Base-by-base conservation (phyloP, 1,139 yeast species). In the Candida mesenterica region DNA sequence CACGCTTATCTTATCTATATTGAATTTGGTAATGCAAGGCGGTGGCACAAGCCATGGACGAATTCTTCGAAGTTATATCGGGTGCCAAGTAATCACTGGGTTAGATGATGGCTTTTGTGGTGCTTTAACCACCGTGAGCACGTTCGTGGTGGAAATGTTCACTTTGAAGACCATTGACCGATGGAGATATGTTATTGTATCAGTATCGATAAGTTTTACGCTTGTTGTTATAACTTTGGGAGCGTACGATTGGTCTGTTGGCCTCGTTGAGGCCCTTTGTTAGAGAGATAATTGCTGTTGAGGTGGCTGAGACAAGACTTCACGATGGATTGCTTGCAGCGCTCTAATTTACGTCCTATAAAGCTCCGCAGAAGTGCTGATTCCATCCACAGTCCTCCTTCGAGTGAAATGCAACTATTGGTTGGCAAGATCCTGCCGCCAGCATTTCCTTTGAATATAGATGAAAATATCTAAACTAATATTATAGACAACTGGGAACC, bases 81-180 rank as follows among this genome's bases (percentile, higher is more conserved):
- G 71, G 1, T 74, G 85, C 43, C 76, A 74, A 25, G 76, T 82
- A 3, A 48, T 84, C 0, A 49, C 49, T 7, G 95, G 86, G 0
- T 56, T 87, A 1, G 68, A 64, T 9, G 75, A 76, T 44, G 96
- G 96, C 0, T 82, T 79, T 43, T 82, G 94, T 53, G 96, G 95
- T 0, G 71, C 79, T 4, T 58, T 86, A 31, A 79, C 92, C 24
- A 89, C 96, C 0, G 76, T 86, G 24, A 80, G 89, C 38, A 82
- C 96, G 0, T 82, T 88, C 48, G 72, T 84, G 3, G 77, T 74
- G 22, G 96, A 89, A 53, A 55, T 86, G 28, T 66, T 66, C 45
- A 64, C 62, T 0, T 49, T 81, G 9, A 46, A 49, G 12, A 44
- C 56, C 2, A 6, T 29, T 1, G 36, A 59, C 50, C 45, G 69